Percentiles rank a stretch among this genome's conserved stretches.
phyloP scores from a whole-genome alignment of 2,329 filamentous ascomycete species.

The Hypoxylon sp. region DNA sequence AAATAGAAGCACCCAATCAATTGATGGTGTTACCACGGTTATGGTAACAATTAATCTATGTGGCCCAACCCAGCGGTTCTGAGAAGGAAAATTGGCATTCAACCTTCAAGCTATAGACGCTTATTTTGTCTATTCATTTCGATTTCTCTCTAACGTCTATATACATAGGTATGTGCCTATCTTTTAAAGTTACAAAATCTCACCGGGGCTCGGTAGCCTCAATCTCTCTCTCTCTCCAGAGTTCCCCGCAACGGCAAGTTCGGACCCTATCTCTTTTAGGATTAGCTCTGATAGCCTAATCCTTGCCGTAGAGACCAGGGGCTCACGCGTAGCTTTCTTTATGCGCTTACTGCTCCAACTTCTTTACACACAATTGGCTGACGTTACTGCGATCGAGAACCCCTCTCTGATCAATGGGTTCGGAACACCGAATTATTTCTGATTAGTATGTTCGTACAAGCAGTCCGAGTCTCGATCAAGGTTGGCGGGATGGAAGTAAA shows the following conservation, averaged over 20 bases:
- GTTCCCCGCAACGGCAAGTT: constrained; percentile 33
- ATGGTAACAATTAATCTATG: neutral
- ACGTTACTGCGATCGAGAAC: constrained; percentile 2
- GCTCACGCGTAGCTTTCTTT: constrained; percentile 9
- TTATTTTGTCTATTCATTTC: constrained; percentile 7
- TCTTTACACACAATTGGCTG: constrained; percentile 9
- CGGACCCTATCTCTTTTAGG: constrained; percentile 26
- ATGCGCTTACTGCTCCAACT: constrained; percentile 7
- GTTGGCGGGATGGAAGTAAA: constrained; percentile 4
- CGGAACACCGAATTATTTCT: neutral
- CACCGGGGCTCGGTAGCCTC: constrained; percentile 19
- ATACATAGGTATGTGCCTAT: neutral
- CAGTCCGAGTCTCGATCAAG: neutral
- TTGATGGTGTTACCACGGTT: neutral
- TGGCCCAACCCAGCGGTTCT: neutral
- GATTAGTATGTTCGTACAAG: constrained; percentile 4
- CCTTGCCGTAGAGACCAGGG: constrained; percentile 14
- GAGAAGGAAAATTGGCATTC: neutral
- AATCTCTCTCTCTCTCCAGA: constrained; percentile 11
- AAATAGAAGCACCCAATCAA: neutral
- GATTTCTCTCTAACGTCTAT: neutral
- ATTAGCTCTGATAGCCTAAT: constrained; percentile 12
- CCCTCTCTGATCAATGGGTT: constrained; percentile 14
- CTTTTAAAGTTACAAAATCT: neutral
- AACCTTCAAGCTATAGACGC: neutral